These are phyloP conservation scores for Pestalotiopsis sp. DNA, from an alignment of 2,329 filamentous ascomycete genomes.

Conservation along the genomic window DNA sequence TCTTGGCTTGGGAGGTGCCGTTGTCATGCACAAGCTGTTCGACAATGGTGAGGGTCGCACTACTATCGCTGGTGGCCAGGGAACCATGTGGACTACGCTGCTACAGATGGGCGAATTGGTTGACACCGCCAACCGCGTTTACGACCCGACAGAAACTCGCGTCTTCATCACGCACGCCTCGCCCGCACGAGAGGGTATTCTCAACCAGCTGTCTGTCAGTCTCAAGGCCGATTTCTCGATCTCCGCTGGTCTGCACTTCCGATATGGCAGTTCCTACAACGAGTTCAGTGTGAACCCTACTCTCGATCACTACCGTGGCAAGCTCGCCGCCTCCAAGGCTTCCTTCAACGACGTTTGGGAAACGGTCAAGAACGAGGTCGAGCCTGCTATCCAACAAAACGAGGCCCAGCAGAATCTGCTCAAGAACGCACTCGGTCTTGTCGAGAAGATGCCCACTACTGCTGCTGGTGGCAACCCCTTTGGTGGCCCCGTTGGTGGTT, in stretches of 20 bases:
- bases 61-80: constrained; percentile 96
- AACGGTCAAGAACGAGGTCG: constrained; percentile 93
- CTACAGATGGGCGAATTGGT: constrained; percentile 98
- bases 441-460: constrained; percentile 97
- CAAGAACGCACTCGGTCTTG: constrained; percentile 86
- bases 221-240: constrained; percentile 98
- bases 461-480: constrained; percentile 97
- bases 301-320: constrained; percentile 96
- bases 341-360: constrained; percentile 99
- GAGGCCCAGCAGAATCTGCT: constrained; percentile 91
- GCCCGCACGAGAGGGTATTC: constrained; percentile 89
- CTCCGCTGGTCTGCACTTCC: constrained; percentile 95
- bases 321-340: constrained; percentile 95
- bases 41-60: constrained; percentile 98
- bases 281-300: constrained; percentile 99
- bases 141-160: constrained; percentile 96
- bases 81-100: constrained; percentile 99
- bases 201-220: constrained; percentile 96
- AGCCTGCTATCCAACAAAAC: constrained; percentile 91
- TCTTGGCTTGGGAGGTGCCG: constrained; percentile 89
- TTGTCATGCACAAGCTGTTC: constrained; percentile 99
- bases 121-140: constrained; percentile 96
- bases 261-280: constrained; percentile 99
- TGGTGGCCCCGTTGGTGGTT: constrained; percentile 78
- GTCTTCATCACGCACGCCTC: constrained; percentile 97